These are phyloP conservation scores for Claviceps arundinis DNA, from an alignment of 2,329 filamentous ascomycete species.

Conservation along the genomic window DNA sequence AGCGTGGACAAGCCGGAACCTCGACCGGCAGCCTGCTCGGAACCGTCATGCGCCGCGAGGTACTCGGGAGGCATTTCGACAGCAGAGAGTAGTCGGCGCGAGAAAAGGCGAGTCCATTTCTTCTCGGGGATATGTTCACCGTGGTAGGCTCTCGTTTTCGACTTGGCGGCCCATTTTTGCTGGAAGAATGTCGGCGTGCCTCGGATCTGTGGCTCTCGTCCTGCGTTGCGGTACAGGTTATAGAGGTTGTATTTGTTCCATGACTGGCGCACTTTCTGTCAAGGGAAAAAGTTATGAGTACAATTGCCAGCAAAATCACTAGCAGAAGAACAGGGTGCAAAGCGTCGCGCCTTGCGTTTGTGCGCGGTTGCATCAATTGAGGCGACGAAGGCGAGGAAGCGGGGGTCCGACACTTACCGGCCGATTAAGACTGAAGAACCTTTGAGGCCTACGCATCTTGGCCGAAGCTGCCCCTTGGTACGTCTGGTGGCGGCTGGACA, in stretches of 20 bases:
- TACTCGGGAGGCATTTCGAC: constrained; percentile 73
- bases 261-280: constrained; percentile 81
- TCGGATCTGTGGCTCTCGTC: constrained; percentile 17
- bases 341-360: neutral
- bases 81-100: constrained; percentile 64
- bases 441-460: constrained; percentile 41
- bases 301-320: neutral
- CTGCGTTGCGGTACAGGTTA: constrained; percentile 49
- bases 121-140: constrained; percentile 88
- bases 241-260: constrained; percentile 98
- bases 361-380: neutral
- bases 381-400: neutral
- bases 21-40: constrained; percentile 68
- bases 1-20: constrained; percentile 51
- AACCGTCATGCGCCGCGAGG: constrained; percentile 70
- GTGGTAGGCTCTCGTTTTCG: constrained; percentile 73
- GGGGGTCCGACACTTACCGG: constrained; percentile 35
- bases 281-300: neutral
- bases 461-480: constrained; percentile 15
- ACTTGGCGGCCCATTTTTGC: constrained; percentile 94
- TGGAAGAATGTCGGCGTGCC: constrained; percentile 69
- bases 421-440: constrained; percentile 54
- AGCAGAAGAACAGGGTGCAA: neutral
- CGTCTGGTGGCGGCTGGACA: constrained; percentile 3
- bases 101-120: constrained; percentile 91